Evolutionary conservation across 2,329 filamentous ascomycete species (phyloP), one percentile per base, ranked within the genome.

Genomic region (Fusarium heterosporum): DNA sequence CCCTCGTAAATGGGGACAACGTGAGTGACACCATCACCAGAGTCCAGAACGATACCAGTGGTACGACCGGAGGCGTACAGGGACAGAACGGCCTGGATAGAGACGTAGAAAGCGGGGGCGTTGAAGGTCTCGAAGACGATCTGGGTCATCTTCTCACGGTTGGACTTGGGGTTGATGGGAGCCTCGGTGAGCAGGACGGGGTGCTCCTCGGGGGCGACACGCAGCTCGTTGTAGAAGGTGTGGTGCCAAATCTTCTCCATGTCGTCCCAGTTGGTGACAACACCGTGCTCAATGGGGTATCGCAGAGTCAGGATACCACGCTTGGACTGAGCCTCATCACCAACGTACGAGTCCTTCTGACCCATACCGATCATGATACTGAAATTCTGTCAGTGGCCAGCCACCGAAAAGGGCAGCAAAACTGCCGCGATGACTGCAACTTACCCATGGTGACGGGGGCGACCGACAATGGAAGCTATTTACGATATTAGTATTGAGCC

Each of bases 181-280:
- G 96, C 96, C 88, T 99, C 96, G 77, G 96, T 99, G 83, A 99
- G 89, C 81, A 99, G 90, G 81, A 98, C 94, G 78, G 96, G 96
- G 90, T 99, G 96, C 91, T 99, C 96, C 89, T 99, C 96, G 77
- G 96, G 96, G 78, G 96, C 96, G 73, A 99, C 96, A 95, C 96
- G 95, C 80, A 99, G 89, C 89, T 99, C 96, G 87, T 99, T 99
- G 93, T 98, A 99, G 90, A 99, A 99, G 81, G 96, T 98, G 93
- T 99, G 96, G 85, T 99, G 96, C 96, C 96, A 99, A 78, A 99
- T 98, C 91, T 98, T 98, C 89, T 98, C 96, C 96, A 98, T 98
- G 84, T 98, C 96, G 83, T 99, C 96, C 96, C 96, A 99, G 93
- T 98, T 98, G 87, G 96, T 99, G 81, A 99, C 96, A 78, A 99